Conservation (phyloP, 2,329 filamentous ascomycete genomes). For the Penicillium sp. region DNA sequence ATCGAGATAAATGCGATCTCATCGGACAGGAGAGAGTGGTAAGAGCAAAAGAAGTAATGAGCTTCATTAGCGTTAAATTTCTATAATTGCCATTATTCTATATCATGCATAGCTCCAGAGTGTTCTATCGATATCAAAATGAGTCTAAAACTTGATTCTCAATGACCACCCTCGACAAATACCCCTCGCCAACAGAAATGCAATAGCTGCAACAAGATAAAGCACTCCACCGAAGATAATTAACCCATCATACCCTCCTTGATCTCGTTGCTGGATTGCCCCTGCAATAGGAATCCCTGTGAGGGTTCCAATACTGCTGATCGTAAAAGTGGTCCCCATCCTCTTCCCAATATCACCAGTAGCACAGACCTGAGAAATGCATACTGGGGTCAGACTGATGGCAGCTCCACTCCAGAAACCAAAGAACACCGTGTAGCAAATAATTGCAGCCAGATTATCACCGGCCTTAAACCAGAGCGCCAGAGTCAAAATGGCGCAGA, state of each 20-base stretch:
- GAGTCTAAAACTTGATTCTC: conserved; percentile 16
- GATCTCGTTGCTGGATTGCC: conserved; percentile 8
- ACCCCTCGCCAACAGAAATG: conserved; percentile 25
- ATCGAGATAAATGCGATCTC: background rate
- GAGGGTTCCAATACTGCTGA: conserved; percentile 25
- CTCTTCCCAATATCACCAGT: conserved; percentile 42
- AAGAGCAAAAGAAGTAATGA: background rate
- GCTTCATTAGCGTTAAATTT: background rate
- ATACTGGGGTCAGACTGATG: conserved; percentile 41
- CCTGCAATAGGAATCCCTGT: conserved; percentile 23
- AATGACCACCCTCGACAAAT: conserved; percentile 22
- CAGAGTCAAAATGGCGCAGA: conserved; percentile 19
- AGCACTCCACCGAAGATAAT: conserved; percentile 25
- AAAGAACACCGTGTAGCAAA: conserved; percentile 22
- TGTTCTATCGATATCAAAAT: background rate
- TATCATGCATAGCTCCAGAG: background rate
- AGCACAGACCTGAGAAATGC: conserved; percentile 48
- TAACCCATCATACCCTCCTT: conserved; percentile 14
- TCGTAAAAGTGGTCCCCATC: conserved; percentile 34
- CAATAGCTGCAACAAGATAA: conserved; percentile 23
- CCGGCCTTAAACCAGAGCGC: conserved; percentile 22
- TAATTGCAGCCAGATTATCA: conserved; percentile 6
- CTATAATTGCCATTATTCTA: background rate
- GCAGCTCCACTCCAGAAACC: conserved; percentile 40
- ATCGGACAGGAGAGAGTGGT: background rate